Base-by-base conservation (phyloP, 768 basidiomycete species). In the Lentinula raphanica region DNA sequence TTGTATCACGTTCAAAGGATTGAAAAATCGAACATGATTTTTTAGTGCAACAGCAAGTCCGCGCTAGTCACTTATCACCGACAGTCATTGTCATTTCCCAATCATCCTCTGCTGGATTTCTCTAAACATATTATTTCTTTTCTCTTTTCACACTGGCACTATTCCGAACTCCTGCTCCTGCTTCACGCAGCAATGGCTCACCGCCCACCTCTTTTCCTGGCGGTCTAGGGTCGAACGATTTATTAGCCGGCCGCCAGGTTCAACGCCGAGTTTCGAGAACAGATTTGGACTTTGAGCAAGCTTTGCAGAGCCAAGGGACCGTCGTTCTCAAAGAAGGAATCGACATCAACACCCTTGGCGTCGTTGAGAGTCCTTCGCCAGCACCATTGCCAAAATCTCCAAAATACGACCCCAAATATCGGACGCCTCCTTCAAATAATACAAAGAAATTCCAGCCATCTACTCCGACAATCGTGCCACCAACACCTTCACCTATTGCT, bases 211-310 rank as follows among this genome's bases (percentile, higher is more conserved):
- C 82, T 4, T 85, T 79, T 61, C 74, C 80, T 4, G 59, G 71
- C 38, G 75, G 79, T 36, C 77, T 84, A 59, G 81, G 77, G 1
- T 79, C 82, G 11, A 75, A 74, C 53, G 83, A 86, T 72, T 53
- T n/a, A n/a, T n/a, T 69, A 51, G 25, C 21, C 36, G 69, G 68
- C 19, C 71, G 67, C 50, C 65, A 66, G 31, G 60, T 79, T 32
- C 75, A 74, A 55, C 81, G 84, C 57, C 81, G 88, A 29, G 69
- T 79, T 45, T 92, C 91, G 42, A 82, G 89, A 39, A 83, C 85
- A 31, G 89, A 91, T 72, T 76, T 87, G 67, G 89, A 91, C 68
- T 94, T 94, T 64, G 91, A 93, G 72, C 83, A 85, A 65, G 90
- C 86, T 12, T 70, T 94, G 63, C 79, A 75, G 59, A 76, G 75